Evolutionary conservation across 768 basidiomycete species (phyloP), one percentile per base, ranked within the genome.

Genomic region (Tephrocybe rancida): DNA sequence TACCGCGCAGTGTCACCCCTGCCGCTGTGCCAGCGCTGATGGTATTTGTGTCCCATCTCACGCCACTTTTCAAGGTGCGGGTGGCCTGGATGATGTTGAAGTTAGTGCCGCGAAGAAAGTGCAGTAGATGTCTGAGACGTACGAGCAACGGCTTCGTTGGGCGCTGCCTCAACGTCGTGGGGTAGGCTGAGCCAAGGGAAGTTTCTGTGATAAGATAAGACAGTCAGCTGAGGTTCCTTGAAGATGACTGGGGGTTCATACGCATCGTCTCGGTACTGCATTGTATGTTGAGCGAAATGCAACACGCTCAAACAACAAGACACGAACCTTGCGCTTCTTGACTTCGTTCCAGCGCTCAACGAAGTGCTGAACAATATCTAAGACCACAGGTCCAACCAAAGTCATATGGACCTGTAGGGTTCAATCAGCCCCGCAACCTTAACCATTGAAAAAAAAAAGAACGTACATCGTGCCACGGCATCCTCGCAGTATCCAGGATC

Each of bases 381-480:
- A 77, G 4, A 97, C 95, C 14, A 81, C 85, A 1, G 91, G 82
- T 6, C 88, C 97, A 13, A 78, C 73, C 21, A 95, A 71, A 3
- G 91, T 93, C 87, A 92, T 90, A 66, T 95, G 94, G 11, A 88
- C 81, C 86, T 89, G 65, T 5, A 22, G 2, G 8, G 11, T n/a
- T n/a, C 19, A 18, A 26, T 9, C n/a, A 3, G 1, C 35, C 41
- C 24, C 16, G 16, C 5, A 25, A 21, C 37, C 21, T 24, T 22
- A 6, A 21, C 42, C 21, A 4, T 27, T 30, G 16, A 42, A 30
- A 37, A 19, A 19, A 37, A 48, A 24, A 5, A 27, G 48, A 37
- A 71, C 88, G 54, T 50, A 92, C 92, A 72, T 98, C 95, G 64
- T 98, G 95, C 95, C 95, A 98, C 1, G 95, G 92, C 93, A 95